A percentile compares a stretch with the other conserved stretches of the same genome.
Evolutionary conservation across 1,284 basidiomycete genomes (phyloP).

Genomic region (Phenoliferia sp.): DNA sequence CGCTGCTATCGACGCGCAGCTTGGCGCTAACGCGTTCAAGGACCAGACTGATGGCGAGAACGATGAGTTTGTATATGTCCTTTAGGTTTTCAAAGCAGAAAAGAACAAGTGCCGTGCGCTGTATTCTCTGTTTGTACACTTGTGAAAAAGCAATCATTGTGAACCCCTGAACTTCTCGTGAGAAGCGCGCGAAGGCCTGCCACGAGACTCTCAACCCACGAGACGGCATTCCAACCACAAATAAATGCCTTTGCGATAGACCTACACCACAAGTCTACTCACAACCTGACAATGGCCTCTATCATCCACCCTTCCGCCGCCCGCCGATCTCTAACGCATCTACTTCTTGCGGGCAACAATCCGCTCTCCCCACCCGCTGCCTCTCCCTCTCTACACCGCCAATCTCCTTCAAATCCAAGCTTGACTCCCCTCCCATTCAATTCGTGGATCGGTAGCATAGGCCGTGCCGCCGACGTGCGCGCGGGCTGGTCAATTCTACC

Average conservation of each 20-base stretch:
- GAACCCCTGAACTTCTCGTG: too few species aligned
- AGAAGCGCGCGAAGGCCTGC: too few species aligned
- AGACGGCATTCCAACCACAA: too few species aligned
- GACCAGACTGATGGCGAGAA: slow-evolving; percentile 42
- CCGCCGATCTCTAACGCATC: slow-evolving; percentile 18
- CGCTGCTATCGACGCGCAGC: slow-evolving; percentile 26
- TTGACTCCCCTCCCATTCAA: slow-evolving; percentile 15
- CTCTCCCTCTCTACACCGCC: not conserved
- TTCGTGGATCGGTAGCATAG: slow-evolving; percentile 24
- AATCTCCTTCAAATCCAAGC: slow-evolving; percentile 18
- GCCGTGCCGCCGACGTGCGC: slow-evolving; percentile 17
- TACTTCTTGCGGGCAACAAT: slow-evolving; percentile 28
- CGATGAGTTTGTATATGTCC: slow-evolving; percentile 29
- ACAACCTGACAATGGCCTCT: not conserved
- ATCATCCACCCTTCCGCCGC: not conserved
- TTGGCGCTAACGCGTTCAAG: slow-evolving; percentile 35
- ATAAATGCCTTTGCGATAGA: too few species aligned
- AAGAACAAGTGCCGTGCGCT: too few species aligned
- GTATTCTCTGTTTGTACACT: too few species aligned
- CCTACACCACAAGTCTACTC: too few species aligned
- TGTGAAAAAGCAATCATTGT: too few species aligned
- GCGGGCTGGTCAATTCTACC: not conserved
- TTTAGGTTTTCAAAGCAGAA: too few species aligned
- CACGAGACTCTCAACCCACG: too few species aligned
- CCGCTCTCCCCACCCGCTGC: slow-evolving; percentile 22